Conservation (phyloP, 208 protist genomes). For the Kentomonas sorsogonicus region DNA sequence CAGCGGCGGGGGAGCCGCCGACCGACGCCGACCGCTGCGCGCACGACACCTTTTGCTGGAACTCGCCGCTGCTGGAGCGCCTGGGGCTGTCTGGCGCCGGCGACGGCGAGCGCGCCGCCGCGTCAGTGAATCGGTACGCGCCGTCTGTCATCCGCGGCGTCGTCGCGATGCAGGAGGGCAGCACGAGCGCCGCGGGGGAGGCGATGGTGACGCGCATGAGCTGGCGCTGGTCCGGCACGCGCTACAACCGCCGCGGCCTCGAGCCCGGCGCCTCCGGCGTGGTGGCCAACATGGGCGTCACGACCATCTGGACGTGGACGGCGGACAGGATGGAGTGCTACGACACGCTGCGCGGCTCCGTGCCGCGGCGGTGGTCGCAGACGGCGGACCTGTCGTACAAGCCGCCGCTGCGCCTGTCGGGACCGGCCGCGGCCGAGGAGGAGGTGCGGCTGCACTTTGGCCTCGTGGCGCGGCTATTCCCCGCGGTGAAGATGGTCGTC, state of each 20-base stretch:
- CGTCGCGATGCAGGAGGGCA: slow-evolving; percentile 10
- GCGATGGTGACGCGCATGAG: slow-evolving; percentile 61
- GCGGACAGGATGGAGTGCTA: slow-evolving; percentile 34
- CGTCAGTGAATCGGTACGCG: slow-evolving; percentile 20
- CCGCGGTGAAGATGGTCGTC: slow-evolving; percentile 21
- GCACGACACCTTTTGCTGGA: no score
- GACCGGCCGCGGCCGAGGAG: not conserved
- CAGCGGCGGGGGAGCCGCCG: not conserved
- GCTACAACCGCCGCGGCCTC: slow-evolving; percentile 81
- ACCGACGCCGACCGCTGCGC: no score
- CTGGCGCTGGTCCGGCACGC: slow-evolving; percentile 72
- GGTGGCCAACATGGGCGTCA: slow-evolving; percentile 67
- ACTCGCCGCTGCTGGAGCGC: not conserved
- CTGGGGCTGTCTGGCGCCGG: not conserved
- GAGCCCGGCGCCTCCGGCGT: slow-evolving; percentile 60
- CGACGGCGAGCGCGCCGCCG: not conserved
- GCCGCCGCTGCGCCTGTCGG: slow-evolving; percentile 45
- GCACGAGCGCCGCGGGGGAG: slow-evolving; percentile 1
- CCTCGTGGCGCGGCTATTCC: slow-evolving; percentile 27
- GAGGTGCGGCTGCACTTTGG: slow-evolving; percentile 36
- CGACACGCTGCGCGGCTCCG: slow-evolving; percentile 63
- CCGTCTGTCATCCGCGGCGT: slow-evolving; percentile 64
- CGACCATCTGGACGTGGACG: slow-evolving; percentile 59
- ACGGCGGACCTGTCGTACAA: slow-evolving; percentile 65
- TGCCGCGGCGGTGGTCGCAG: slow-evolving; percentile 77